Evolutionary conservation across 306 rosid species (phyloP).

Genomic region (Vigna reflexopilosa): DNA sequence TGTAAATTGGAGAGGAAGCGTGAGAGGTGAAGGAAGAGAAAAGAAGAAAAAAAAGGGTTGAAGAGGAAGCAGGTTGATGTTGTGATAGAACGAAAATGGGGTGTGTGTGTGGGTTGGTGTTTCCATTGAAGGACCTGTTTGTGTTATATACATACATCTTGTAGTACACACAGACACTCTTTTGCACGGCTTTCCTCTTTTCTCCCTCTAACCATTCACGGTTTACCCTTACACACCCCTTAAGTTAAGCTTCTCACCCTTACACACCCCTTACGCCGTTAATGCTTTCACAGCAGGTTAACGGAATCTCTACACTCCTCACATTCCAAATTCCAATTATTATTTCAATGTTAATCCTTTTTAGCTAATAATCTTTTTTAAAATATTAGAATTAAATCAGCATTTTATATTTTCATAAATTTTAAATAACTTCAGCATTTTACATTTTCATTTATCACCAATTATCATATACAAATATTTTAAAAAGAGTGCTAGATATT

Average conservation of each 20-base stretch:
- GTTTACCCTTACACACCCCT: slow-evolving; percentile 43
- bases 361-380: background rate
- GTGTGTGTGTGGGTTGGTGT: slow-evolving; percentile 16
- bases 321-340: slow-evolving; percentile 31
- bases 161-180: slow-evolving; percentile 48
- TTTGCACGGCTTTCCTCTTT: slow-evolving; percentile 47
- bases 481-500: too few relatives aligned
- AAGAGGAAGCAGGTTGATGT: slow-evolving; percentile 42
- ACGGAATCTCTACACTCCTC: slow-evolving; percentile 62
- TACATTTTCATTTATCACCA: too few relatives aligned
- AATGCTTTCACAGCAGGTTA: background rate
- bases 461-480: too few relatives aligned
- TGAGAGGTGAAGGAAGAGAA: slow-evolving; percentile 3
- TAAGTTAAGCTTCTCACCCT: background rate
- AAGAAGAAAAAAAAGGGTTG: slow-evolving; percentile 11
- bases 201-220: slow-evolving; percentile 46
- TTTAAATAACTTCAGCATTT: too few relatives aligned
- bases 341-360: slow-evolving; percentile 15
- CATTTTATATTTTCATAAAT: background rate
- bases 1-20: slow-evolving; percentile 19
- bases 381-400: background rate
- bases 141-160: slow-evolving; percentile 43
- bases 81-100: slow-evolving; percentile 56
- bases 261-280: slow-evolving; percentile 6
- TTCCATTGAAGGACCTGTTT: slow-evolving; percentile 53